Evolutionary conservation across 2,329 filamentous ascomycete species (phyloP).

Genomic region (Scopulariopsis brevicaulis): DNA sequence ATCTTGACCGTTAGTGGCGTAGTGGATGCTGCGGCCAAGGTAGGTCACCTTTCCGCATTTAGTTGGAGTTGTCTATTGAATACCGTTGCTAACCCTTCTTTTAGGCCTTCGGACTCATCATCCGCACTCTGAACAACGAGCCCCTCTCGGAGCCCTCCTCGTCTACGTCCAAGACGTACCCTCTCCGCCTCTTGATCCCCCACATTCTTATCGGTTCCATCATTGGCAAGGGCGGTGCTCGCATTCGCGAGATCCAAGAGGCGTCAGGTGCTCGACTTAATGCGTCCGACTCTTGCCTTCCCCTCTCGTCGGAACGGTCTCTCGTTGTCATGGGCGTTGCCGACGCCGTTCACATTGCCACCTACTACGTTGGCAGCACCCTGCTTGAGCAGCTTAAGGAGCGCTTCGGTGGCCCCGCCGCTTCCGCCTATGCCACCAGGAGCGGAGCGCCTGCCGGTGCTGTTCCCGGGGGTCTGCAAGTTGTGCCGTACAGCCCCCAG

Average conservation of each 20-base stretch:
- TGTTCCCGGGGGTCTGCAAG: conserved; percentile 95
- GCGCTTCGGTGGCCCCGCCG: conserved; percentile 87
- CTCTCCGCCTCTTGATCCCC: conserved; percentile 85
- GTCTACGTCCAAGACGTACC: conserved; percentile 93
- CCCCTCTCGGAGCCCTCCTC: conserved; percentile 79
- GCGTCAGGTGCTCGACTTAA: conserved; percentile 93
- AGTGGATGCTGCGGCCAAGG: conserved; percentile 94
- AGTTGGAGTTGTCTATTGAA: background rate
- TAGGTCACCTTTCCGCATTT: conserved; percentile 24
- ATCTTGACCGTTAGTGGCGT: conserved; percentile 95
- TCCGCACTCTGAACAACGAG: conserved; percentile 96
- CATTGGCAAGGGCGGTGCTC: conserved; percentile 91
- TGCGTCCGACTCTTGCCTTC: conserved; percentile 88
- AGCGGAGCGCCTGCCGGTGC: conserved; percentile 88
- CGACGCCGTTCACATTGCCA: conserved; percentile 96
- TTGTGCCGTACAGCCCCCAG: conserved; percentile 95
- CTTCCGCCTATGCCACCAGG: conserved; percentile 94
- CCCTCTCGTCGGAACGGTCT: conserved; percentile 92
- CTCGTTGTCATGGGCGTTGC: conserved; percentile 95
- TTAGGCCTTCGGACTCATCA: conserved; percentile 93
- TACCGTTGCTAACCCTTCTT: conserved; percentile 13
- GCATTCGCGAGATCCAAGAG: conserved; percentile 97
- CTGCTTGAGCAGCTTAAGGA: conserved; percentile 95
- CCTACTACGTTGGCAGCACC: conserved; percentile 98
- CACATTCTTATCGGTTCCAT: conserved; percentile 98